Evolutionary conservation across 1,139 yeast genomes (phyloP).

Genomic region (Wickerhamomyces sp.): DNA sequence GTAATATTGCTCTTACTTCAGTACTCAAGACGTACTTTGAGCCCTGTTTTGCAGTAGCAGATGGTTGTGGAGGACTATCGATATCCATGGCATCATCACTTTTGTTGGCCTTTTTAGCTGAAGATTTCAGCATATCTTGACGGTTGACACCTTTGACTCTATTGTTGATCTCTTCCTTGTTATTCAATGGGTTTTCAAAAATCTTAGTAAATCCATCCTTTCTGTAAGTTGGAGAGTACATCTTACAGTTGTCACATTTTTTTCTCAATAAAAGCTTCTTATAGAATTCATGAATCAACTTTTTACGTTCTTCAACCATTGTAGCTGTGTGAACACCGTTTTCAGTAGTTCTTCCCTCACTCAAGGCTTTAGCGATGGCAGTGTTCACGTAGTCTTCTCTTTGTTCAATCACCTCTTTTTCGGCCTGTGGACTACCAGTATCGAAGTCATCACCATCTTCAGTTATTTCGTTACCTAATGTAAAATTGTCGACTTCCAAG

Average conservation of each 20-base stretch:
- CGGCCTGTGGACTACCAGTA: constrained; percentile 27
- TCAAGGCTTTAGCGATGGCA: constrained; percentile 69
- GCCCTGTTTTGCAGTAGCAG: constrained; percentile 33
- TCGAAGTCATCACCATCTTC: constrained; percentile 34
- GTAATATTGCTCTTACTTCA: constrained; percentile 76
- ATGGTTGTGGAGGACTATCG: constrained; percentile 26
- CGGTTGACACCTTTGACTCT: constrained; percentile 75
- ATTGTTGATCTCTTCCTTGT: constrained; percentile 76
- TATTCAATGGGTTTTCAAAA: constrained; percentile 81
- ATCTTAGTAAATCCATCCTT: constrained; percentile 93
- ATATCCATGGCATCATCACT: constrained; percentile 23
- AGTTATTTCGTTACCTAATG: constrained; percentile 34
- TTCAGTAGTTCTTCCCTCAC: constrained; percentile 66
- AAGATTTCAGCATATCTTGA: constrained; percentile 59
- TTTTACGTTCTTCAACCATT: constrained; percentile 82
- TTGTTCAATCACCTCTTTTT: constrained; percentile 44
- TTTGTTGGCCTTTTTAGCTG: constrained; percentile 23
- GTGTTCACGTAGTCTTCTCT: constrained; percentile 70
- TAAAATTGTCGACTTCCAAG: constrained; percentile 63
- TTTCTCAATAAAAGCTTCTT: constrained; percentile 68
- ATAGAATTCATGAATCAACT: constrained; percentile 70
- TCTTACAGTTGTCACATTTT: constrained; percentile 92
- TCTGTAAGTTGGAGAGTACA: constrained; percentile 91
- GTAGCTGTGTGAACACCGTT: constrained; percentile 77
- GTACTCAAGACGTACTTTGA: constrained; percentile 84